These are phyloP conservation scores for Teratosphaeria epicoccoides DNA, from an alignment of 2,329 filamentous ascomycete genomes.

Conservation along the genomic window DNA sequence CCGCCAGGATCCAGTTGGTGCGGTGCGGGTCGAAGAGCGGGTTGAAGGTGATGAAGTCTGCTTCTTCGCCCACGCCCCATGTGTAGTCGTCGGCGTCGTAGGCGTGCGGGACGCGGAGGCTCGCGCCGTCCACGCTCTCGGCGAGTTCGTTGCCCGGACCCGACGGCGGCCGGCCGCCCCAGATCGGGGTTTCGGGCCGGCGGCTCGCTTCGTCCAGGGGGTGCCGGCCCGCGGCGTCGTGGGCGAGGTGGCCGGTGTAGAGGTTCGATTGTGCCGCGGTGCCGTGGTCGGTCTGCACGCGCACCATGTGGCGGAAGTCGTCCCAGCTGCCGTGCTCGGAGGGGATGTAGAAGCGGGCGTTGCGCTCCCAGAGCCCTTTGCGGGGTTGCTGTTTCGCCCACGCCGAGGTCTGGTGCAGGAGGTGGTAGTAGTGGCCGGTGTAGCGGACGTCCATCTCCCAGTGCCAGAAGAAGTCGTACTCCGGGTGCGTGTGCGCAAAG, in stretches of 20 bases:
- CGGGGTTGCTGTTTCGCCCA: conserved; percentile 61
- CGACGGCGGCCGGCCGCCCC: conserved; percentile 36
- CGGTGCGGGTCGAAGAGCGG: conserved; percentile 62
- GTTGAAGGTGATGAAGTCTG: conserved; percentile 67
- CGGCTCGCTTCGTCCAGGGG: conserved; percentile 32
- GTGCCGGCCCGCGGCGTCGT: conserved; percentile 24
- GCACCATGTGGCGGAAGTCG: conserved; percentile 57
- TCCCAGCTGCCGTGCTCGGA: conserved; percentile 59
- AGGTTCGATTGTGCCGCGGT: conserved; percentile 36
- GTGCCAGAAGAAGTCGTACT: conserved; percentile 88
- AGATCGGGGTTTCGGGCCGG: conserved; percentile 37
- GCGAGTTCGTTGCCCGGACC: conserved; percentile 39
- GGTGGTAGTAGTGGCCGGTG: conserved; percentile 77
- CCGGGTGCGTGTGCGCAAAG: conserved; percentile 77
- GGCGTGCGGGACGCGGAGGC: conserved; percentile 43
- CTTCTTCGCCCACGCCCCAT: conserved; percentile 61
- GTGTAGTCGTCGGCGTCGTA: conserved; percentile 46
- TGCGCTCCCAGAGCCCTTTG: conserved; percentile 67
- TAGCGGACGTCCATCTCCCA: conserved; percentile 93
- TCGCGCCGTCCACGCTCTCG: conserved; percentile 40
- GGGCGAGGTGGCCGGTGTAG: conserved; percentile 27
- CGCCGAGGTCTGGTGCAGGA: conserved; percentile 55
- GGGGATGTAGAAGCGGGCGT: conserved; percentile 66
- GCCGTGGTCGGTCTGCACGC: conserved; percentile 48
- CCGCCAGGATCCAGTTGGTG: conserved; percentile 62